A percentile compares a stretch with the other conserved stretches of the same genome.
These are phyloP conservation scores for Leccinum subtestaceum DNA, from an alignment of 768 basidiomycete genomes.

Conservation along the genomic window DNA sequence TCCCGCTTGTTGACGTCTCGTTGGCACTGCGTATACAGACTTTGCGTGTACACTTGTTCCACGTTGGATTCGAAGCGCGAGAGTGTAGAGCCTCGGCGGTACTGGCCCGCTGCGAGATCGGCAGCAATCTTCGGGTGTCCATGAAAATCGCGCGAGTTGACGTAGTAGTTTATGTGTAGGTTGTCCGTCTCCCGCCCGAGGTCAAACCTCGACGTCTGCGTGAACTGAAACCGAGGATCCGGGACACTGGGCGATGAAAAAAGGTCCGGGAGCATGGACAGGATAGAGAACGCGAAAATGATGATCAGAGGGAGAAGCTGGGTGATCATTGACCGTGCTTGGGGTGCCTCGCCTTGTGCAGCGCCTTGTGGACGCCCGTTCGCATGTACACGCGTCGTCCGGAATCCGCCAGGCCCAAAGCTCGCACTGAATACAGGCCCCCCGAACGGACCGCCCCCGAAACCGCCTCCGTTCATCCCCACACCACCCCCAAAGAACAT, in stretches of 20 bases:
- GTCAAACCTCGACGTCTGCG: conserved; percentile 56
- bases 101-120: conserved; percentile 52
- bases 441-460: conserved; percentile 51
- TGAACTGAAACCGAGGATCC: conserved; percentile 79
- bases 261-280: conserved; percentile 76
- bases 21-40: conserved; percentile 70
- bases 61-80: conserved; percentile 71
- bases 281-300: conserved; percentile 78
- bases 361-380: conserved; percentile 38
- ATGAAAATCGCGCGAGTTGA: conserved; percentile 73
- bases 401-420: conserved; percentile 85
- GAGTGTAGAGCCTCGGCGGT: conserved; percentile 35
- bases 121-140: conserved; percentile 74
- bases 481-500: conserved; percentile 90
- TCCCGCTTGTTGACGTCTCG: conserved; percentile 64
- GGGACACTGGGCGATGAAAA: conserved; percentile 66
- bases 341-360: conserved; percentile 38
- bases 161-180: conserved; percentile 78
- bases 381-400: conserved; percentile 53
- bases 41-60: conserved; percentile 71
- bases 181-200: conserved; percentile 68
- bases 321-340: conserved; percentile 57
- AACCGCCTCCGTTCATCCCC: conserved; percentile 41
- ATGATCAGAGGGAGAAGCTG: conserved; percentile 85
- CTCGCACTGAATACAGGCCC: conserved; percentile 66